A percentile compares a stretch with the other conserved stretches of the same genome.
Conservation (phyloP, 78 protist genomes). For the Salpingoeca rosetta region DNA sequence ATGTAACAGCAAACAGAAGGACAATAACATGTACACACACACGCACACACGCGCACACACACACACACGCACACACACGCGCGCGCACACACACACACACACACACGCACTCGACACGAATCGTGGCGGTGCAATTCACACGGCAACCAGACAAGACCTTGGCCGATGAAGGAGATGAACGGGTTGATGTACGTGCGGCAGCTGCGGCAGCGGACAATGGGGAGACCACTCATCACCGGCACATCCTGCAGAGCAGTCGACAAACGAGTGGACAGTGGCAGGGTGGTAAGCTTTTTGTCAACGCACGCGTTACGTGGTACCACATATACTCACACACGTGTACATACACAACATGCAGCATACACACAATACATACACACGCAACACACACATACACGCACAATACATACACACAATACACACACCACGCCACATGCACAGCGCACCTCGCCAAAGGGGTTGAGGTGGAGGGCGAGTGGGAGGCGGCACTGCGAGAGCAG, state of each 20-base stretch:
- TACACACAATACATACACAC: too few relatives aligned
- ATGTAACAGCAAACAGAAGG: too few relatives aligned
- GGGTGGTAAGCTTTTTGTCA: background rate
- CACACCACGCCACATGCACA: too few relatives aligned
- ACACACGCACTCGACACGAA: background rate
- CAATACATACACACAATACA: too few relatives aligned
- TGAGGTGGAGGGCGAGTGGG: conserved; percentile 8
- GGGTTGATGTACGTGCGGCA: conserved; percentile 36
- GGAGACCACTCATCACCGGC: background rate
- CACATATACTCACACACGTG: too few relatives aligned
- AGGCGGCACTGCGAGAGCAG: conserved; percentile 1
- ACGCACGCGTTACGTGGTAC: too few relatives aligned
- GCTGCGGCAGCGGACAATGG: conserved; percentile 9
- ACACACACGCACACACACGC: conserved; percentile 8
- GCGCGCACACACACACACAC: background rate
- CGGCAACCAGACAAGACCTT: background rate
- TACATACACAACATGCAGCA: too few relatives aligned
- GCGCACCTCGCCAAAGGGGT: conserved; percentile 6
- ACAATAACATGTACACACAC: too few relatives aligned
- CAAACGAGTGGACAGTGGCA: too few relatives aligned
- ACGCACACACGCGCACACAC: too few relatives aligned
- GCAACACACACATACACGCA: too few relatives aligned
- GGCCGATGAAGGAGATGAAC: conserved; percentile 13
- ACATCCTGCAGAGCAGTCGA: background rate
- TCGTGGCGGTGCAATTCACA: background rate